Conservation (phyloP, 1,284 basidiomycete genomes). For the Pisolithus thermaeus region DNA sequence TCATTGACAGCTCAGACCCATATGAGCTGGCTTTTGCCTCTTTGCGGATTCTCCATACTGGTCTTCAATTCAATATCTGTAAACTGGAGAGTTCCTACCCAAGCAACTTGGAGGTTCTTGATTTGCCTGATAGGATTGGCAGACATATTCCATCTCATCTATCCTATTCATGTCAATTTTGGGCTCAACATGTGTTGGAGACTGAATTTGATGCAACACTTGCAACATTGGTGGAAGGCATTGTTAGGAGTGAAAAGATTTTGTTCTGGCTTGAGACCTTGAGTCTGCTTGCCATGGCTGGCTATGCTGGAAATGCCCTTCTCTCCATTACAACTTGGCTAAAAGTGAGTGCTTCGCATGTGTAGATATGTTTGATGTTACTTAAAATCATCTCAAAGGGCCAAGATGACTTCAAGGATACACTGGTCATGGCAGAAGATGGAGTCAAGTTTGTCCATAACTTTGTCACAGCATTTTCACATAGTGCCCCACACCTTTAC, state of each 20-base stretch:
- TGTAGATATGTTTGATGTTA: background rate
- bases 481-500: background rate
- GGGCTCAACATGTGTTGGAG: conserved; percentile 7
- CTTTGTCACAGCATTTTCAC: background rate
- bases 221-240: conserved; percentile 2
- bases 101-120: conserved; percentile 14
- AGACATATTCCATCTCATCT: conserved; percentile 9
- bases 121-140: conserved; percentile 6
- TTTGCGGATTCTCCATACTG: conserved; percentile 15
- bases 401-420: background rate
- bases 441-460: background rate
- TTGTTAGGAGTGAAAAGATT: conserved; percentile 14
- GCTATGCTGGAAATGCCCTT: background rate
- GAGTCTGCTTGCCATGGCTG: background rate
- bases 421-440: background rate
- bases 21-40: conserved; percentile 10
- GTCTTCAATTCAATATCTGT: conserved; percentile 26
- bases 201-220: conserved; percentile 1
- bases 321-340: background rate
- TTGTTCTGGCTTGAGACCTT: conserved; percentile 24
- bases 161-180: too few relatives aligned
- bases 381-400: background rate
- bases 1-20: background rate
- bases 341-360: background rate
- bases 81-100: conserved; percentile 13